Percentiles rank a stretch among this genome's conserved stretches.
Conservation (phyloP, 208 protist species). For the Trypanosoma lewisi region DNA sequence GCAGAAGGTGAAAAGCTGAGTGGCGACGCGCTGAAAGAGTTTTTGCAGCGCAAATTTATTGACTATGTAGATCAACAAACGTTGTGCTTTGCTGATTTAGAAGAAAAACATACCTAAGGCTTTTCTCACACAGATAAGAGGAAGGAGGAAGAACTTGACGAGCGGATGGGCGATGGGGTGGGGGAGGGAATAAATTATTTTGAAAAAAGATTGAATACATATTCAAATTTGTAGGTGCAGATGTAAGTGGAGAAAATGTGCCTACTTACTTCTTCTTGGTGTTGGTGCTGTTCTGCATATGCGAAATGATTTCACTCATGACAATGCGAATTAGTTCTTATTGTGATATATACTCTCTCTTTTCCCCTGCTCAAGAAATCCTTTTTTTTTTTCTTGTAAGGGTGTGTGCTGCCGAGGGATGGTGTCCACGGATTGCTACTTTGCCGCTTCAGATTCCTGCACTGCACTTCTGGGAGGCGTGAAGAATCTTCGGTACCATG, state of each 20-base stretch:
- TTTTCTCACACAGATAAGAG: neutral
- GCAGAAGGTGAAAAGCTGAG: slow-evolving; percentile 48
- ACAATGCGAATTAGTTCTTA: too few relatives aligned
- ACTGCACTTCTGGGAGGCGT: slow-evolving; percentile 4
- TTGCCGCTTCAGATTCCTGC: slow-evolving; percentile 30
- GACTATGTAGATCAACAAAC: slow-evolving; percentile 63
- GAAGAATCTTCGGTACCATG: slow-evolving; percentile 29
- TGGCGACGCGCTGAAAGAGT: slow-evolving; percentile 57
- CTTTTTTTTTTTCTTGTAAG: neutral
- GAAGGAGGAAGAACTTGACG: too few relatives aligned
- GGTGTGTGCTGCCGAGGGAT: slow-evolving; percentile 12
- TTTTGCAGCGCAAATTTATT: slow-evolving; percentile 79
- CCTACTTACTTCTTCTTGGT: too few relatives aligned
- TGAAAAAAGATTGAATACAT: too few relatives aligned
- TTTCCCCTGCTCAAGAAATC: neutral
- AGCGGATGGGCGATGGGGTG: too few relatives aligned
- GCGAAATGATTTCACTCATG: too few relatives aligned
- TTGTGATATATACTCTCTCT: too few relatives aligned
- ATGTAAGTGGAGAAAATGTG: too few relatives aligned
- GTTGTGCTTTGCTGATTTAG: slow-evolving; percentile 16
- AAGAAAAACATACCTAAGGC: slow-evolving; percentile 11
- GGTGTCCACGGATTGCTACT: slow-evolving; percentile 36
- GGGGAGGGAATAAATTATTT: too few relatives aligned
- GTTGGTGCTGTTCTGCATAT: too few relatives aligned
- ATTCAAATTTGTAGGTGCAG: too few relatives aligned